These are phyloP conservation scores for Pyricularia sp. DNA, from an alignment of 2,329 filamentous ascomycete species.

Conservation along the genomic window DNA sequence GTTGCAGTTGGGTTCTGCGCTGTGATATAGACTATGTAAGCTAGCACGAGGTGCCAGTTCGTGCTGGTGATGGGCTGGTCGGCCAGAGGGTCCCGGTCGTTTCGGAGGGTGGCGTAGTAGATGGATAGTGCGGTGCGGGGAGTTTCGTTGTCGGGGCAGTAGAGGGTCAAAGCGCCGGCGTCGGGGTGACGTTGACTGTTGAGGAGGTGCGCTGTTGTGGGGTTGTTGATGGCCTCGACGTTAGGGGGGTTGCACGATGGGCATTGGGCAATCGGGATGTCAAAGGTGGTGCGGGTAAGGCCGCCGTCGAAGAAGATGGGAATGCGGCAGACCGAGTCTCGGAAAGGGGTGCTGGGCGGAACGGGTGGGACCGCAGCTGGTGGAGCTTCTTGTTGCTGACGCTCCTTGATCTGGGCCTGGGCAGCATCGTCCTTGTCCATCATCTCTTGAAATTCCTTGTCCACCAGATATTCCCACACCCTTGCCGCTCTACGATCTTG, in stretches of 20 bases:
- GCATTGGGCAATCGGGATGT: no score
- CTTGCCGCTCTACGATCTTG: no score
- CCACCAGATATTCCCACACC: no score
- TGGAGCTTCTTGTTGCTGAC: no score
- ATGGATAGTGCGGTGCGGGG: background rate
- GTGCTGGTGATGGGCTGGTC: background rate
- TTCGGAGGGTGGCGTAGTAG: background rate
- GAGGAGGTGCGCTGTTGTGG: background rate
- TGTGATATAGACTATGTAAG: background rate
- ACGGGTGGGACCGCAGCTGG: no score
- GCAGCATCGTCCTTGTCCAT: no score
- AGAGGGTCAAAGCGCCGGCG: background rate
- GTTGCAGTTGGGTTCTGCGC: background rate
- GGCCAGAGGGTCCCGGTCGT: background rate
- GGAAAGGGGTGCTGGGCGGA: no score
- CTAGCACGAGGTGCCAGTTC: background rate
- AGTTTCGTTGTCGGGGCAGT: background rate
- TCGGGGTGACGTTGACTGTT: background rate
- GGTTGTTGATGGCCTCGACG: background rate
- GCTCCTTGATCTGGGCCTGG: no score
- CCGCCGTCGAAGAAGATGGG: no score
- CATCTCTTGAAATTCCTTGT: no score
- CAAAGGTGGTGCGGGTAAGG: no score
- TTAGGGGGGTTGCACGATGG: background rate
- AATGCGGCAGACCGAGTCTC: no score